phyloP scores from a whole-genome alignment of 352 stramenopile genomes.

The Pythium periplocum region DNA sequence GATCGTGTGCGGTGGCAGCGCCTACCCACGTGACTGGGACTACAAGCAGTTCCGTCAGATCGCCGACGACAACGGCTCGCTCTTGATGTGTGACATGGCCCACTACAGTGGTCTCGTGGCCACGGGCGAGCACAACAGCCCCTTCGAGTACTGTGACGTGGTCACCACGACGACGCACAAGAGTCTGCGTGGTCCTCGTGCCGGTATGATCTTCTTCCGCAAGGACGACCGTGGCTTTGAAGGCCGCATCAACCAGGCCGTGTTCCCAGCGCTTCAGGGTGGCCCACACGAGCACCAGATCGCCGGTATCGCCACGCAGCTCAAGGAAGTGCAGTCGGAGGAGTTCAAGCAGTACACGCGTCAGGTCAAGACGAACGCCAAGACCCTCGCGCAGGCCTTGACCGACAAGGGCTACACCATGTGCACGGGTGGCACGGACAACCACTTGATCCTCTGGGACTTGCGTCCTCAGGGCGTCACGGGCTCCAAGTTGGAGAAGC shows the following conservation, averaged over 20 bases:
- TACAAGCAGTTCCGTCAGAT: constrained; percentile 97
- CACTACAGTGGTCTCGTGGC: constrained; percentile 98
- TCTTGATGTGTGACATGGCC: constrained; percentile 99
- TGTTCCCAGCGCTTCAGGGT: constrained; percentile 98
- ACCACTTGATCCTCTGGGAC: constrained; percentile 99
- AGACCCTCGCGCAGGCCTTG: constrained; percentile 89
- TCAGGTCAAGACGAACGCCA: constrained; percentile 94
- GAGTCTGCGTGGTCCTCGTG: constrained; percentile 94
- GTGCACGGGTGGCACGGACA: constrained; percentile 98
- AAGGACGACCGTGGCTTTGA: constrained; percentile 94
- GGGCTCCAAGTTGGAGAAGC: constrained; percentile 98
- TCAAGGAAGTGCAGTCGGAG: constrained; percentile 95
- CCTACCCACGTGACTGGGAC: constrained; percentile 99
- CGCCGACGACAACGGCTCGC: constrained; percentile 95
- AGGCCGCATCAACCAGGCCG: constrained; percentile 96
- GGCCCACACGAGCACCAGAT: constrained; percentile 99
- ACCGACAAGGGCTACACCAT: constrained; percentile 93
- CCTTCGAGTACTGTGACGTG: constrained; percentile 98
- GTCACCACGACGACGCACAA: constrained; percentile 99
- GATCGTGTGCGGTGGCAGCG: constrained; percentile 96
- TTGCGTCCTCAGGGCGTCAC: constrained; percentile 93
- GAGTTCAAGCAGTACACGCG: constrained; percentile 97
- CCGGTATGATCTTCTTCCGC: constrained; percentile 99
- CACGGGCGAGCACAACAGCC: constrained; percentile 91
- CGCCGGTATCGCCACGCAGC: constrained; percentile 96